Conservation (phyloP, 768 basidiomycete species). For the Serendipita vermifera region DNA sequence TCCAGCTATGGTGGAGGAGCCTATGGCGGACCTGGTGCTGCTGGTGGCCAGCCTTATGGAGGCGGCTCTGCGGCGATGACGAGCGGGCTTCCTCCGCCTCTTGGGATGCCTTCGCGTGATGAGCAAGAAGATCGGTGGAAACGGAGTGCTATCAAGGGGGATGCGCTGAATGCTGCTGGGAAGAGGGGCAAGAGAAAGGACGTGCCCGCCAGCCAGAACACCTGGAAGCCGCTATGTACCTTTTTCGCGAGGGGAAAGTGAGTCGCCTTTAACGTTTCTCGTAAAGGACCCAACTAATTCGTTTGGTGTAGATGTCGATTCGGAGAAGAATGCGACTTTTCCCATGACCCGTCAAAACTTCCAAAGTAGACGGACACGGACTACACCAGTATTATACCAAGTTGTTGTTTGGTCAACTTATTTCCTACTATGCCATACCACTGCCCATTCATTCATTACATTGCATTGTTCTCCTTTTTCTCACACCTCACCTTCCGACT, state of each 20-base stretch:
- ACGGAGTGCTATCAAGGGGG: neutral
- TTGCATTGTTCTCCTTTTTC: too few species aligned
- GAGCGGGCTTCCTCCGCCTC: neutral
- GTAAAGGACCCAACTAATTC: neutral
- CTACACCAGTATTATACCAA: too few species aligned
- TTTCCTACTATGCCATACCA: too few species aligned
- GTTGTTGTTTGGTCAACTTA: too few species aligned
- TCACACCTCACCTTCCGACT: too few species aligned
- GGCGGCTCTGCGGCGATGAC: neutral
- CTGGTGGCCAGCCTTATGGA: neutral
- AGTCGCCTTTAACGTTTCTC: neutral
- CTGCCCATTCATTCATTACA: too few species aligned
- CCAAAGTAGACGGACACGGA: too few species aligned
- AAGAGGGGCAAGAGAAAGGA: neutral
- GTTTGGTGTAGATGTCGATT: slow-evolving; percentile 1
- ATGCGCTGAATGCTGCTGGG: too few species aligned
- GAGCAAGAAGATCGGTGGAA: neutral
- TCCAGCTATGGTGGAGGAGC: neutral
- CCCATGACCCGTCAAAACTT: neutral
- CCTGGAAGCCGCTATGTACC: neutral
- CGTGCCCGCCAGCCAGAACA: slow-evolving; percentile 1
- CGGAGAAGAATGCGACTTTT: neutral
- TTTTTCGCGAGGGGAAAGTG: neutral
- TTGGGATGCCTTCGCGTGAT: neutral
- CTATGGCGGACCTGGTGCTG: neutral